phyloP scores from a whole-genome alignment of 257 asterid genomes.

The Linaria vulgaris region DNA sequence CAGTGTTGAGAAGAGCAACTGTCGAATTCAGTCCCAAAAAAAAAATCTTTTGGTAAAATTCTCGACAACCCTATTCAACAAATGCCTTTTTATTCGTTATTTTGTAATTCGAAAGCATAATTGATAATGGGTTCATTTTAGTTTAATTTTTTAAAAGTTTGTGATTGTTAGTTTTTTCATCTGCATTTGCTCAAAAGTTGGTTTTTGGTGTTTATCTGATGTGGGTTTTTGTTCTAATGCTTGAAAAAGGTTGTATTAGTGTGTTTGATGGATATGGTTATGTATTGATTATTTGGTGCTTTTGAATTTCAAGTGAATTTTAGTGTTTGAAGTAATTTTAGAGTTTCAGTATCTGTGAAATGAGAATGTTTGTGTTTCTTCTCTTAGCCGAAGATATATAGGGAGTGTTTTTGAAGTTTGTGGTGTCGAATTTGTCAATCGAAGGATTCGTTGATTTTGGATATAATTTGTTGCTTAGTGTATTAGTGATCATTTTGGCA shows the following conservation, averaged over 20 bases:
- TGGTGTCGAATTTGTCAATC: background rate
- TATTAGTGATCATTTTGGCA: background rate
- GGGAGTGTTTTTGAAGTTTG: background rate
- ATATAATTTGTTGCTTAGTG: background rate
- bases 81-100: background rate
- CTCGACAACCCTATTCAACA: background rate
- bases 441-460: background rate
- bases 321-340: slow-evolving; percentile 11
- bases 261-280: background rate
- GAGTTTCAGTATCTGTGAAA: background rate
- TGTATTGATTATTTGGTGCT: background rate
- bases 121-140: background rate
- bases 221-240: background rate
- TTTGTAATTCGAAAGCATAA: too few relatives aligned
- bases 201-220: background rate
- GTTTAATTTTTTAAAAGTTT: background rate
- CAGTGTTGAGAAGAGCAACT: too few relatives aligned
- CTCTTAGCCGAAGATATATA: background rate
- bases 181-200: background rate
- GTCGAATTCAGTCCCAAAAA: too few relatives aligned
- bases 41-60: slow-evolving; percentile 20
- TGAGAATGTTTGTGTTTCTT: background rate
- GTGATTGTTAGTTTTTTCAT: background rate
- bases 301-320: background rate
- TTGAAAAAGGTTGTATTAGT: background rate